Conservation (phyloP, 2,329 filamentous ascomycete species). For the Calonectria naviculata region DNA sequence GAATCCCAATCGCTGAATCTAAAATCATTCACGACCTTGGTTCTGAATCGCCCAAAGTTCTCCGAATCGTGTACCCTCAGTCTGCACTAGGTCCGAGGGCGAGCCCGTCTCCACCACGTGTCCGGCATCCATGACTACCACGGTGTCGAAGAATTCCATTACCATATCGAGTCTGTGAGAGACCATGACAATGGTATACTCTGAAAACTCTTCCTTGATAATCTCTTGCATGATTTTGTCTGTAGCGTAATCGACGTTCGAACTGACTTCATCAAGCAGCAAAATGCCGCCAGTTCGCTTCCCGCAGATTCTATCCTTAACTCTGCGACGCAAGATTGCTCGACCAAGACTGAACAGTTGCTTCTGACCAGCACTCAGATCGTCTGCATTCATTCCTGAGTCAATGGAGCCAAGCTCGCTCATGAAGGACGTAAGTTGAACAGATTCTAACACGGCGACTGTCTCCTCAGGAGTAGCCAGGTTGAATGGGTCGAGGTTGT, state of each 20-base stretch:
- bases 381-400: conserved; percentile 51
- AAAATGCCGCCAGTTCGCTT: conserved; percentile 36
- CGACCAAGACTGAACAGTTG: conserved; percentile 72
- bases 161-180: conserved; percentile 59
- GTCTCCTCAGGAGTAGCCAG: conserved; percentile 42
- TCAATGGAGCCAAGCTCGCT: conserved; percentile 39
- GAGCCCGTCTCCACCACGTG: conserved; percentile 51
- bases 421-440: conserved; percentile 45
- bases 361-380: conserved; percentile 66
- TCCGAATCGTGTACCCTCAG: conserved; percentile 16
- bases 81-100: background rate
- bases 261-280: conserved; percentile 54
- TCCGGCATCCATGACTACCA: conserved; percentile 61
- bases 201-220: conserved; percentile 49
- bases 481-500: conserved; percentile 53
- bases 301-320: background rate
- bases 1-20: no score
- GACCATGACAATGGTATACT: conserved; percentile 63
- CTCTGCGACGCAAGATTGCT: conserved; percentile 59
- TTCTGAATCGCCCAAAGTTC: conserved; percentile 1
- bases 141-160: conserved; percentile 57
- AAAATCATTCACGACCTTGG: background rate
- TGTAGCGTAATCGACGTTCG: conserved; percentile 51
- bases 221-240: conserved; percentile 52
- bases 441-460: conserved; percentile 39